phyloP scores from a whole-genome alignment of 2,329 filamentous ascomycete genomes.

The Esteya vermicola region DNA sequence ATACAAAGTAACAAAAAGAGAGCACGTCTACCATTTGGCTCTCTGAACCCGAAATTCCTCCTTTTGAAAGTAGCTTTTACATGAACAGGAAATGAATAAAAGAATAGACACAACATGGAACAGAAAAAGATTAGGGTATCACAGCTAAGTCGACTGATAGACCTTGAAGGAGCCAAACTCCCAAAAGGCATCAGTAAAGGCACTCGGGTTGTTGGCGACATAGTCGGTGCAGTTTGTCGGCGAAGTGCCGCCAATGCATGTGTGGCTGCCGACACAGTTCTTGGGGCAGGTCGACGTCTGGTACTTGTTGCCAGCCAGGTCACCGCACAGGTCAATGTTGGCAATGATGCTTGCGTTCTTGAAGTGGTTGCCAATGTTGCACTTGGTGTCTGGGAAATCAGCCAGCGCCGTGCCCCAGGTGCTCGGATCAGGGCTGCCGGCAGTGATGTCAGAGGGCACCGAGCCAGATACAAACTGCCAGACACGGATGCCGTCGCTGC shows the following conservation, averaged over 20 bases:
- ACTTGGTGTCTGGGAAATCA: conserved; percentile 51
- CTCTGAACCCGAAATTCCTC: too few relatives aligned
- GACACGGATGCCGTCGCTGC: conserved; percentile 43
- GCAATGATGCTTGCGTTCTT: conserved; percentile 50
- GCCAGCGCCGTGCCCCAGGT: conserved; percentile 48
- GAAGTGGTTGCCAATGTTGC: conserved; percentile 45
- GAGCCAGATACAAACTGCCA: conserved; percentile 41
- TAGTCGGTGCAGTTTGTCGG: conserved; percentile 41
- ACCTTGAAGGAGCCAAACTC: conserved; percentile 48
- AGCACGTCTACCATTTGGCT: too few relatives aligned
- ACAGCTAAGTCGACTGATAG: conserved; percentile 25
- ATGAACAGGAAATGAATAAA: too few relatives aligned
- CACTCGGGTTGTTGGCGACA: conserved; percentile 40
- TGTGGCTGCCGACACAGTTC: conserved; percentile 9
- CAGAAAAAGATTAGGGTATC: neutral
- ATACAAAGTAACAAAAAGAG: too few relatives aligned
- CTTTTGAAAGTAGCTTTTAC: too few relatives aligned
- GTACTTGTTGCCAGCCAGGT: conserved; percentile 34
- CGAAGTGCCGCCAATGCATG: conserved; percentile 11
- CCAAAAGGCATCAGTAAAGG: conserved; percentile 48
- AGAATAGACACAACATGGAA: too few relatives aligned
- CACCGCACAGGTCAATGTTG: conserved; percentile 52
- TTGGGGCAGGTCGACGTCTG: conserved; percentile 25
- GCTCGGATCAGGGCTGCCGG: conserved; percentile 39
- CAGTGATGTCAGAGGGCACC: conserved; percentile 37